These are phyloP conservation scores for Inonotus hispidus DNA, from an alignment of 1,284 basidiomycete genomes.

Conservation along the genomic window DNA sequence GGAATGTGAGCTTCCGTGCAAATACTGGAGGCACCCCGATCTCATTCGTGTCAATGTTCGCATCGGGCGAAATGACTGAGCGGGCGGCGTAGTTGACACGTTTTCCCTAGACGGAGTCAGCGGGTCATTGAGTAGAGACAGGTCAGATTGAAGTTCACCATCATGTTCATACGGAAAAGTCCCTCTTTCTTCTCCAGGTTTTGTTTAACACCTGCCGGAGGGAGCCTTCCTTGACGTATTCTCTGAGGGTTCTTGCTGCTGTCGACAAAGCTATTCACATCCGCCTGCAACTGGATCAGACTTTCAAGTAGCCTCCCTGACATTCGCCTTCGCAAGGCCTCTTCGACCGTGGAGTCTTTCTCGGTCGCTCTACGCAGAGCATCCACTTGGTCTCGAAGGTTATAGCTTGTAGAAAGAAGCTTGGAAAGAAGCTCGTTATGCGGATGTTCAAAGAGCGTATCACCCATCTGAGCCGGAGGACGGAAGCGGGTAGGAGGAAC, in stretches of 20 bases:
- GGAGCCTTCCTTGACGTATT: slow-evolving; percentile 85
- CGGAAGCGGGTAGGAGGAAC: slow-evolving; percentile 96
- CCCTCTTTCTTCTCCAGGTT: slow-evolving; percentile 99
- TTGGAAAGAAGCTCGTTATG: slow-evolving; percentile 93
- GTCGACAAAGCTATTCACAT: slow-evolving; percentile 98
- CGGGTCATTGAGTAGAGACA: neutral
- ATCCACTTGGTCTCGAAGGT: slow-evolving; percentile 74
- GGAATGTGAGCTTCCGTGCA: slow-evolving; percentile 94
- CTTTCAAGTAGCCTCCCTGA: slow-evolving; percentile 75
- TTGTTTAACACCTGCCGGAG: slow-evolving; percentile 95
- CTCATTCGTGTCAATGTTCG: slow-evolving; percentile 99
- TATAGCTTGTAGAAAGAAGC: slow-evolving; percentile 79
- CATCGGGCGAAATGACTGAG: slow-evolving; percentile 98
- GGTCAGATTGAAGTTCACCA: slow-evolving; percentile 50
- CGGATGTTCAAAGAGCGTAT: slow-evolving; percentile 91
- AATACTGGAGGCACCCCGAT: slow-evolving; percentile 99
- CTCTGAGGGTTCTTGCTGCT: slow-evolving; percentile 92
- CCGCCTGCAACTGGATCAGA: slow-evolving; percentile 87
- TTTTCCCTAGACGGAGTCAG: slow-evolving; percentile 69
- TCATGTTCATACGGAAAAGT: slow-evolving; percentile 98
- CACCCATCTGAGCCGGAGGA: slow-evolving; percentile 90
- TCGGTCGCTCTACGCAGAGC: slow-evolving; percentile 57
- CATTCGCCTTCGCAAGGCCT: slow-evolving; percentile 47
- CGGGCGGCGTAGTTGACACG: slow-evolving; percentile 99
- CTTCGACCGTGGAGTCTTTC: slow-evolving; percentile 55